A percentile compares a stretch with the other conserved stretches of the same genome.
phyloP scores from a whole-genome alignment of 305 asterid genomes.

The Ajuga reptans region DNA sequence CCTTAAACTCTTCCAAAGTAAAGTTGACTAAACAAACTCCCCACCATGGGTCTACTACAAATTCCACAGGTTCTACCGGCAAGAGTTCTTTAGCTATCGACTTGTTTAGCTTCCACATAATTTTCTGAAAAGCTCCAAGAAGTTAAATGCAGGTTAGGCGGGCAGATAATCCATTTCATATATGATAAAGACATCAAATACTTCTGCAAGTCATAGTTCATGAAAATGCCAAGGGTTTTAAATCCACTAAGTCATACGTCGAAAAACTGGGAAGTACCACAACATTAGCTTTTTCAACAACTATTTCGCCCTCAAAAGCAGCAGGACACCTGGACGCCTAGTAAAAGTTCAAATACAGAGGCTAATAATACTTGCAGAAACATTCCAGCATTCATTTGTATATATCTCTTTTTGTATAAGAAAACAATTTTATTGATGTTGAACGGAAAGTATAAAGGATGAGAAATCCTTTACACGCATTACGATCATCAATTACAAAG shows the following conservation, averaged over 20 bases:
- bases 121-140: constrained; percentile 75
- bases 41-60: constrained; percentile 96
- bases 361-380: constrained; percentile 10
- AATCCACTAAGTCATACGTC: constrained; percentile 10
- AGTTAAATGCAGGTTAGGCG: constrained; percentile 28
- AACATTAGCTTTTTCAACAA: constrained; percentile 19
- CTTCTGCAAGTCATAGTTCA: constrained; percentile 13
- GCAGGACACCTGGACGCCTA: not conserved
- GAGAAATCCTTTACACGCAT: too few relatives aligned
- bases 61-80: constrained; percentile 89
- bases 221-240: constrained; percentile 9
- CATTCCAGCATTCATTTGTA: constrained; percentile 9
- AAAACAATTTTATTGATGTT: too few relatives aligned
- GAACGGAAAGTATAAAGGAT: too few relatives aligned
- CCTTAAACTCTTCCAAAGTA: constrained; percentile 98
- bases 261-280: constrained; percentile 3
- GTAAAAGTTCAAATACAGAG: constrained; percentile 2
- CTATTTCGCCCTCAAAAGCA: constrained; percentile 11
- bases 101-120: constrained; percentile 99
- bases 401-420: too few relatives aligned
- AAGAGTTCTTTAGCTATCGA: constrained; percentile 92
- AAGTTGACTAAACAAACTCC: constrained; percentile 97
- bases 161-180: constrained; percentile 19
- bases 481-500: too few relatives aligned
- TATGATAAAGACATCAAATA: constrained; percentile 15